A percentile compares a stretch with the other conserved stretches of the same genome.
Conservation (phyloP, 2,329 filamentous ascomycete species). For the Colletotrichum horii region DNA sequence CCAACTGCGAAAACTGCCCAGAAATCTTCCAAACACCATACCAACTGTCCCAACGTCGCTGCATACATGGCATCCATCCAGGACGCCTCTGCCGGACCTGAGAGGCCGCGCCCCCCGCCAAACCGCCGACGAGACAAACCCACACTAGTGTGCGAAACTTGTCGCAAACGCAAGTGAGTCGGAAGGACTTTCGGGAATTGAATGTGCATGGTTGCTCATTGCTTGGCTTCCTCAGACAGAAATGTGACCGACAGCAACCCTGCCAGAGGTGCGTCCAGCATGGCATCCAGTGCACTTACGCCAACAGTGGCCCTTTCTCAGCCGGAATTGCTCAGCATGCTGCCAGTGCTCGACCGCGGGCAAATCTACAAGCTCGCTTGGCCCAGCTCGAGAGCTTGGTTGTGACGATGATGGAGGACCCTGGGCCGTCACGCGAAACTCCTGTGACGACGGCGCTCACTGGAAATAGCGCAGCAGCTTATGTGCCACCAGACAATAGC, state of each 20-base stretch:
- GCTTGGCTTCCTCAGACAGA: slow-evolving; percentile 14
- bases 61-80: neutral
- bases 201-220: neutral
- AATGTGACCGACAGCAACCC: slow-evolving; percentile 29
- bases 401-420: slow-evolving; percentile 26
- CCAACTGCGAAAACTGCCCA: neutral
- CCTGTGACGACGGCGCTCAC: neutral
- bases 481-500: neutral
- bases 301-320: neutral
- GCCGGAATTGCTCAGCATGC: neutral
- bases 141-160: slow-evolving; percentile 38
- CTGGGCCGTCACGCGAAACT: neutral
- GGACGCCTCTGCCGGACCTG: neutral
- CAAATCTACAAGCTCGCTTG: slow-evolving; percentile 26
- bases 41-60: neutral
- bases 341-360: neutral
- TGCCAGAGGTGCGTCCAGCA: slow-evolving; percentile 27
- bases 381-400: slow-evolving; percentile 35
- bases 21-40: neutral
- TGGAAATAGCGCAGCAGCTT: neutral
- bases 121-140: slow-evolving; percentile 37
- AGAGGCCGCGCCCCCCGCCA: neutral
- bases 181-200: no score
- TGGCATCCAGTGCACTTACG: slow-evolving; percentile 29
- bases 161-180: slow-evolving; percentile 38